phyloP scores from a whole-genome alignment of 108 stramenopile genomes.

The Schizochytrium sp. region DNA sequence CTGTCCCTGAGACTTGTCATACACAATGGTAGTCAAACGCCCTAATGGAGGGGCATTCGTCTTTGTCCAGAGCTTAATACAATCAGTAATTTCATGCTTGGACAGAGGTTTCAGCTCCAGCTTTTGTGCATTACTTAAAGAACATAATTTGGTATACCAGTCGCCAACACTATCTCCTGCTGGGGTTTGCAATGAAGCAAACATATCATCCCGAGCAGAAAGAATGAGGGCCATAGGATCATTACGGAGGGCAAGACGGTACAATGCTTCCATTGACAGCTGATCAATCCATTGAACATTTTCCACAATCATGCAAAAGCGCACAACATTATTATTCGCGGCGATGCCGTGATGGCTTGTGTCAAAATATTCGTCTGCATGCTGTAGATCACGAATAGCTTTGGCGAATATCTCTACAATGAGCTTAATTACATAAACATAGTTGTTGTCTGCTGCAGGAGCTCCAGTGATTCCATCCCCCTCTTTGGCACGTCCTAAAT shows the following conservation, averaged over 20 bases:
- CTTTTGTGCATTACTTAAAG: neutral
- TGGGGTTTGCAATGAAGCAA: neutral
- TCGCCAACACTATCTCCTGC: slow-evolving; percentile 27
- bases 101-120: neutral
- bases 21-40: neutral
- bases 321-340: slow-evolving; percentile 29
- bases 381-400: slow-evolving; percentile 13
- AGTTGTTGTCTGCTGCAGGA: neutral
- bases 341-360: neutral
- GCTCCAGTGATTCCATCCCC: neutral
- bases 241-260: slow-evolving; percentile 6
- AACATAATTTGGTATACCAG: neutral
- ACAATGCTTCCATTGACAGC: slow-evolving; percentile 42
- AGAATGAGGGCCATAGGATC: slow-evolving; percentile 28
- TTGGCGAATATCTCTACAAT: slow-evolving; percentile 47
- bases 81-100: neutral
- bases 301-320: slow-evolving; percentile 17
- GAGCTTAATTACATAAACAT: slow-evolving; percentile 12
- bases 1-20: slow-evolving; percentile 45
- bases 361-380: neutral
- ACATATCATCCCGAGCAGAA: slow-evolving; percentile 40
- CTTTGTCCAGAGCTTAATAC: neutral
- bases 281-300: slow-evolving; percentile 31
- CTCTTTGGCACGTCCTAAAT: slow-evolving; percentile 14
- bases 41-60: neutral